Base-by-base conservation (phyloP, 2,329 filamentous ascomycete species). In the Xylaria arbuscula region DNA sequence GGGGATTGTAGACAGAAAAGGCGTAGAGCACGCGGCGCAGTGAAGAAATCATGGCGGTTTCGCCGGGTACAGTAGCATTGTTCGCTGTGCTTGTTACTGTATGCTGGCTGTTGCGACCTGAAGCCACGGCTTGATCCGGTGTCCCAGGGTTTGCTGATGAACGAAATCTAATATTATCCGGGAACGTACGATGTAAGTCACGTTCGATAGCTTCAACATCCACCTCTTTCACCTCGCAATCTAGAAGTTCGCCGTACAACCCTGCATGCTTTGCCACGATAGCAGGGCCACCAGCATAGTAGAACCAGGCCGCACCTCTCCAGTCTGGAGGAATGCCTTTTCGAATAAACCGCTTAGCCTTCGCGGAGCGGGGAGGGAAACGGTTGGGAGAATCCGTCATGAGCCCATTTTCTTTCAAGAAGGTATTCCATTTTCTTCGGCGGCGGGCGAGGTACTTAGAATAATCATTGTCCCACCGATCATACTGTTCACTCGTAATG, bases 251-350 rank as follows among this genome's bases (percentile, higher is more conserved):
- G 61, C 89, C 87, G 78, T 98, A 98, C 17, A 95, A 83, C 0
- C 93, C 93, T 5, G 89, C 87, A 74, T 97, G 88, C 76, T 93
- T 91, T 60, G 89, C 87, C 68, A 97, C 80, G 72, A 93, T 91
- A 54, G 90, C 89, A 28, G 93, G 93, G 1, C 95, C 95, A 22
- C 93, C 93, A 11, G 94, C 93, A 78, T 98, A 98, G 82, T 92
- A 98, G 80, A 97, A 98, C 95, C 95, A 98, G 54, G 95, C 95
- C 6, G 93, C 92, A n/a, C 95, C 95, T 76, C 95, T 89, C 89
- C 94, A 97, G 72, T 97, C 93, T 0, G 94, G 93, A 2, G 95
- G 95, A 58, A 98, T 95, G 17, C 95, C 95, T 80, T 98, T 98
- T 60, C 94, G 90, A 57, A 97, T 88, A 77, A 96, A 98, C 19